A percentile compares a stretch with the other conserved stretches of the same genome.
phyloP scores from a whole-genome alignment of 768 basidiomycete genomes.

The Boletellus ananiceps region DNA sequence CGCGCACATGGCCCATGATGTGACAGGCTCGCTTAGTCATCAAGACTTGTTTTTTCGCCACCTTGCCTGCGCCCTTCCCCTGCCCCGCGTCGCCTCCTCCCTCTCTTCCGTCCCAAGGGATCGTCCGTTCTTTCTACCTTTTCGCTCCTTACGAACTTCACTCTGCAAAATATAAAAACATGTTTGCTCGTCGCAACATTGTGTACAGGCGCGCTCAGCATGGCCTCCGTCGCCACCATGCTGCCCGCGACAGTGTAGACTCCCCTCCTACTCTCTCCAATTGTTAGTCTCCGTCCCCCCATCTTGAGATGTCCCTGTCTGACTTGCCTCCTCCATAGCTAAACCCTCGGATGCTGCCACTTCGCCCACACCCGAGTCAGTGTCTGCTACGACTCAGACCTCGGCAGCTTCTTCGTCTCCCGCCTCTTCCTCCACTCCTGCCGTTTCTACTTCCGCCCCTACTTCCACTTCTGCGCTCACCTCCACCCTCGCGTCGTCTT shows the following conservation, averaged over 20 bases:
- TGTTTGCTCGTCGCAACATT: conserved; percentile 12
- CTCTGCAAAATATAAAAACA: not conserved
- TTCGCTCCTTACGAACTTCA: conserved; percentile 23
- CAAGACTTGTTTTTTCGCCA: not conserved
- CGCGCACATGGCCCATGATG: no score
- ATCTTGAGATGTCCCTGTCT: not conserved
- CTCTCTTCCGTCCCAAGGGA: not conserved
- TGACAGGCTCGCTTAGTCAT: conserved; percentile 5
- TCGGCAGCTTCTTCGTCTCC: conserved; percentile 8
- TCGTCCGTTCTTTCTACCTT: conserved; percentile 17
- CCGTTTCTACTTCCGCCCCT: no score
- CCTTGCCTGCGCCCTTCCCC: not conserved
- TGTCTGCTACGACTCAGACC: conserved; percentile 15
- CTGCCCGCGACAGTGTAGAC: conserved; percentile 1
- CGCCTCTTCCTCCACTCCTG: conserved; percentile 4
- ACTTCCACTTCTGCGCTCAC: no score
- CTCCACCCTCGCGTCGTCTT: no score
- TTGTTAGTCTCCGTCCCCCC: not conserved
- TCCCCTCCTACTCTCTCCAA: not conserved
- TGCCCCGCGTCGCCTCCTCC: not conserved
- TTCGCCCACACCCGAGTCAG: not conserved
- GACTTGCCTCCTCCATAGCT: conserved; percentile 3
- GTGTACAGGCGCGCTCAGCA: conserved; percentile 15
- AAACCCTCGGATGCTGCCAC: not conserved
- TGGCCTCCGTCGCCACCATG: conserved; percentile 6